phyloP scores from a whole-genome alignment of 2,329 filamentous ascomycete species.

The Chrysoporthe austroafricana region DNA sequence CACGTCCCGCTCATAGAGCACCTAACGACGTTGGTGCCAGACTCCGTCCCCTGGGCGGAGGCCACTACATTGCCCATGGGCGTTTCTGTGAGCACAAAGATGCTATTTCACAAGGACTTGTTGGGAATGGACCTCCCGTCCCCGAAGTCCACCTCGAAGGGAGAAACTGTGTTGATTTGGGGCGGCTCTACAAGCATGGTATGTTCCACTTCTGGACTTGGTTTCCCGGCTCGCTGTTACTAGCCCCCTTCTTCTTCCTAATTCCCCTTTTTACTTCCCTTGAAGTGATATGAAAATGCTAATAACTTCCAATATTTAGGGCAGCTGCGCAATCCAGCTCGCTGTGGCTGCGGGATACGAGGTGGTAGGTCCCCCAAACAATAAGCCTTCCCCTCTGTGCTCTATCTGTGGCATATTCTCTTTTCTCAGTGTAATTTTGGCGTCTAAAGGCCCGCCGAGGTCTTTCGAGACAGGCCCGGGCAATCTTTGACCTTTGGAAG shows the following conservation, averaged over 20 bases:
- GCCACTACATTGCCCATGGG: conserved; percentile 37
- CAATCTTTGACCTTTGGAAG: not conserved
- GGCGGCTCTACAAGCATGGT: conserved; percentile 50
- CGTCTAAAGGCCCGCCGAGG: too few relatives aligned
- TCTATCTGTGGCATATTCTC: not conserved
- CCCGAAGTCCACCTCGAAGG: conserved; percentile 14
- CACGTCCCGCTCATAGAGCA: conserved; percentile 32
- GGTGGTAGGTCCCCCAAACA: conserved; percentile 34
- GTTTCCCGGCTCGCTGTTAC: too few relatives aligned
- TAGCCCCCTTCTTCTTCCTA: not conserved
- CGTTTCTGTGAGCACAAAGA: conserved; percentile 34
- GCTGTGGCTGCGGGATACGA: conserved; percentile 46
- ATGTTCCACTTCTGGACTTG: not conserved
- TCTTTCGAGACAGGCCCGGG: not conserved
- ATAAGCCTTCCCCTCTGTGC: not conserved
- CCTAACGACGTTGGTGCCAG: conserved; percentile 32
- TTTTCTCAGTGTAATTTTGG: not conserved
- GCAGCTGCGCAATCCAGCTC: conserved; percentile 49
- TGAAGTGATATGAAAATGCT: not conserved
- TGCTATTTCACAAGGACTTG: conserved; percentile 23
- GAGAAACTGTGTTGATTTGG: conserved; percentile 47
- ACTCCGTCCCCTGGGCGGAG: conserved; percentile 32
- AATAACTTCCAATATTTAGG: conserved; percentile 26
- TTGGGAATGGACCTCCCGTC: conserved; percentile 28
- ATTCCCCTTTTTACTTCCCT: not conserved